phyloP scores from a whole-genome alignment of 148 eudicot genomes.

The Suaeda aralocaspica region DNA sequence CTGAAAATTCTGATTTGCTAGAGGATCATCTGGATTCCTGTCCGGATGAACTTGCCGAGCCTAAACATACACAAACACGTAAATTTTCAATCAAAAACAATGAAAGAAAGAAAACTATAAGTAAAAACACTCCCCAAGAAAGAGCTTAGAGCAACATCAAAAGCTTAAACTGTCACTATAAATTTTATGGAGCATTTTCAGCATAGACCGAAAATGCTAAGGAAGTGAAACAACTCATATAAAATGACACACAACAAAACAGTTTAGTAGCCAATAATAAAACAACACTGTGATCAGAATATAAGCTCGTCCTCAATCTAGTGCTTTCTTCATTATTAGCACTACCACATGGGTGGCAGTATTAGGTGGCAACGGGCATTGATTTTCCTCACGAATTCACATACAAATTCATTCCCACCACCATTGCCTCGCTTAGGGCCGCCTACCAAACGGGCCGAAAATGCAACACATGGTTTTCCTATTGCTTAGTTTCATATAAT shows the following conservation, averaged over 20 bases:
- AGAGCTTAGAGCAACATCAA: background rate
- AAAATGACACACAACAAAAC: background rate
- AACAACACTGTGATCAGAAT: no score
- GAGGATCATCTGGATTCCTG: slow-evolving; percentile 89
- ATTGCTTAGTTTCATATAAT: background rate
- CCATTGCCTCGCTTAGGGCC: no score
- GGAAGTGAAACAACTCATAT: background rate
- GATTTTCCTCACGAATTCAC: no score
- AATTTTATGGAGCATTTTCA: background rate
- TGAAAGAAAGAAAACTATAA: background rate
- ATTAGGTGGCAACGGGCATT: no score
- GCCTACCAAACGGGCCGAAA: no score
- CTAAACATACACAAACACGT: slow-evolving; percentile 26
- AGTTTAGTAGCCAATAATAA: no score
- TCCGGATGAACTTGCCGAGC: slow-evolving; percentile 97
- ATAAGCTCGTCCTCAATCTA: no score
- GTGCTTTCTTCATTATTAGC: no score
- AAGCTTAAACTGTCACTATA: background rate
- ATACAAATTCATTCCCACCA: no score
- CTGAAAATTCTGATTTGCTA: slow-evolving; percentile 93
- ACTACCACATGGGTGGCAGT: no score
- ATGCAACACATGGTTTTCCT: background rate
- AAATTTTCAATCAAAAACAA: background rate
- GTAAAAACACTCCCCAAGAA: background rate
- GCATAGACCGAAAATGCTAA: background rate